Conservation (phyloP, 108 stramenopile genomes). For the Cyclostephanos invisitatus region DNA sequence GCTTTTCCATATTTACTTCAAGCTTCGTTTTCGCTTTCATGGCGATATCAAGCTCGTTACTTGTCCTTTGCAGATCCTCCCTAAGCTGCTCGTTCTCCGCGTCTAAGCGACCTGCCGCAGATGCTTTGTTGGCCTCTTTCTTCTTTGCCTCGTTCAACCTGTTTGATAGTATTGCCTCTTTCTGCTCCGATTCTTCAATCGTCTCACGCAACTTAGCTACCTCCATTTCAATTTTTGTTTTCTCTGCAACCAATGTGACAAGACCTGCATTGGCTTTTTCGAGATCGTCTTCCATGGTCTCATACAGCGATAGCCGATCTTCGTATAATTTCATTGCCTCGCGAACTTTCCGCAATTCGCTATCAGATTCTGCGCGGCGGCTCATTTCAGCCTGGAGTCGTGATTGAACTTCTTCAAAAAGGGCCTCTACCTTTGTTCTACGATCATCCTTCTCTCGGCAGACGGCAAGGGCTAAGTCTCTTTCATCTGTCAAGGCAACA, state of each 20-base stretch:
- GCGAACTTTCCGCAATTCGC: constrained; percentile 18
- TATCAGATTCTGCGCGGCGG: constrained; percentile 40
- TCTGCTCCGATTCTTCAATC: constrained; percentile 69
- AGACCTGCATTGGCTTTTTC: constrained; percentile 44
- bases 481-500: constrained; percentile 45
- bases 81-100: constrained; percentile 58
- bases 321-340: constrained; percentile 31
- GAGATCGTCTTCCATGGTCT: constrained; percentile 47
- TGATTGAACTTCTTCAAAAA: constrained; percentile 65
- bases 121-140: constrained; percentile 69
- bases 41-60: constrained; percentile 39
- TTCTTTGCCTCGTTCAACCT: constrained; percentile 78
- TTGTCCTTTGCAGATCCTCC: constrained; percentile 45
- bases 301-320: constrained; percentile 29
- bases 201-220: constrained; percentile 54
- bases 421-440: constrained; percentile 27
- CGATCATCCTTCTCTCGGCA: constrained; percentile 33
- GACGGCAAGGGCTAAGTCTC: constrained; percentile 36
- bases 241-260: constrained; percentile 33
- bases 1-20: constrained; percentile 61
- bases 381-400: constrained; percentile 69
- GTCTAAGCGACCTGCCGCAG: constrained; percentile 63
- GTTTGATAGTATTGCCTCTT: constrained; percentile 64
- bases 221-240: constrained; percentile 42
- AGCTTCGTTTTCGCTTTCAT: constrained; percentile 59